A percentile compares a stretch with the other conserved stretches of the same genome.
Evolutionary conservation across 768 basidiomycete genomes (phyloP).

Genomic region (Chalciporus sphaerocephalus): DNA sequence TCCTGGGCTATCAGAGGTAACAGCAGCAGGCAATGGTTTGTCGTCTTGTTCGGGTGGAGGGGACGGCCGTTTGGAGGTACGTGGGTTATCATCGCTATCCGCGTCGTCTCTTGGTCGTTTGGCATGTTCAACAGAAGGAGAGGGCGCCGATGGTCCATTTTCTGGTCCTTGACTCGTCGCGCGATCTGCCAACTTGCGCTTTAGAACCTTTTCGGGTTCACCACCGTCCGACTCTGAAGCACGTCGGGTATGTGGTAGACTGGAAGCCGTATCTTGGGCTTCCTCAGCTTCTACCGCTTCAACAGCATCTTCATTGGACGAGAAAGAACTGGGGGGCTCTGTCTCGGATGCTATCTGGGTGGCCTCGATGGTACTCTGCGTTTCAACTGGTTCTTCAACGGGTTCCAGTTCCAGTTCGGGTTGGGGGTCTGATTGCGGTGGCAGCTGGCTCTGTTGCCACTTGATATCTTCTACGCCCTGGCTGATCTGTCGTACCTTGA

Average conservation of each 20-base stretch:
- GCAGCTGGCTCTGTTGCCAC: slow-evolving; percentile 47
- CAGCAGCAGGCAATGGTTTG: slow-evolving; percentile 8
- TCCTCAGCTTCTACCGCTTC: slow-evolving; percentile 27
- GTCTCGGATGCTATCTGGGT: slow-evolving; percentile 11
- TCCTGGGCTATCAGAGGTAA: slow-evolving; percentile 25
- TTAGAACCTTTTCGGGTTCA: slow-evolving; percentile 57
- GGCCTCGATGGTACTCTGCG: slow-evolving; percentile 7
- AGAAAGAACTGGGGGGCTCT: slow-evolving; percentile 16
- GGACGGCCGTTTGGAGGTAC: slow-evolving; percentile 54
- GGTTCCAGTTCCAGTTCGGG: slow-evolving; percentile 10
- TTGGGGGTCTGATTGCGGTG: neutral
- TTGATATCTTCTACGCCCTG: slow-evolving; percentile 74
- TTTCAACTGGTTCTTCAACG: slow-evolving; percentile 6
- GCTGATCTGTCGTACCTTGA: slow-evolving; percentile 76
- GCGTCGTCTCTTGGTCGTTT: slow-evolving; percentile 63
- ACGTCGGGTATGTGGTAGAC: slow-evolving; percentile 24
- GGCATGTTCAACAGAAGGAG: slow-evolving; percentile 35
- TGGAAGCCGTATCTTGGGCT: slow-evolving; percentile 24
- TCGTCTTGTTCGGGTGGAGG: slow-evolving; percentile 59
- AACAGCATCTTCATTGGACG: slow-evolving; percentile 17
- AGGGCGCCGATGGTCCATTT: slow-evolving; percentile 17
- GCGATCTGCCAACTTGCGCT: slow-evolving; percentile 66
- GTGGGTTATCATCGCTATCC: slow-evolving; percentile 59
- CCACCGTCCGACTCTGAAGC: slow-evolving; percentile 43
- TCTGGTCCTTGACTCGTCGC: slow-evolving; percentile 60